Evolutionary conservation across 768 basidiomycete genomes (phyloP).

Genomic region (Phanerochaete carnosa): DNA sequence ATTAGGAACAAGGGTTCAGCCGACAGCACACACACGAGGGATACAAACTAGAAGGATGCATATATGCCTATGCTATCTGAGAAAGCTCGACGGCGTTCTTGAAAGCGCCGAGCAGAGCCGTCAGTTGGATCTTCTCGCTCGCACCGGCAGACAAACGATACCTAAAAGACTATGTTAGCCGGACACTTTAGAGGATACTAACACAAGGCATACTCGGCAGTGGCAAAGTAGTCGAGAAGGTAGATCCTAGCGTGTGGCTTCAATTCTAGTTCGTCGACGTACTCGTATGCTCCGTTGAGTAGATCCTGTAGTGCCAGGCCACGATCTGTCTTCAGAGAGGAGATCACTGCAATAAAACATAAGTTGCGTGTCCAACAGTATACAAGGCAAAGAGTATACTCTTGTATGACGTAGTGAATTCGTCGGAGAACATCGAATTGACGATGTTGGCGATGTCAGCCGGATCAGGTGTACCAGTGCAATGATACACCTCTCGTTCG

Average conservation of each 20-base stretch:
- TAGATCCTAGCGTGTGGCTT: conserved; percentile 86
- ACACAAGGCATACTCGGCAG: conserved; percentile 73
- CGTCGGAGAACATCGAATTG: conserved; percentile 92
- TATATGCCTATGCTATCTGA: background rate
- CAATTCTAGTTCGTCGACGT: conserved; percentile 81
- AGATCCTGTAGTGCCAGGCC: conserved; percentile 95
- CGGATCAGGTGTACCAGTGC: conserved; percentile 96
- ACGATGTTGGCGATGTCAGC: conserved; percentile 92
- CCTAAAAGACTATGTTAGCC: conserved; percentile 38
- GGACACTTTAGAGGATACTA: background rate
- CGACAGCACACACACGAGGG: background rate
- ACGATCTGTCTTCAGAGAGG: conserved; percentile 81
- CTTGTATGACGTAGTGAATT: conserved; percentile 89
- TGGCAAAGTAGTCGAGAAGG: conserved; percentile 89
- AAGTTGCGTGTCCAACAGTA: background rate
- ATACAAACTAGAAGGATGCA: background rate
- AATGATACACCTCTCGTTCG: conserved; percentile 92
- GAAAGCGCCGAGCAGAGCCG: conserved; percentile 87
- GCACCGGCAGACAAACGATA: conserved; percentile 90
- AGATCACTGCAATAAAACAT: conserved; percentile 78
- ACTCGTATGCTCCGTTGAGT: conserved; percentile 88
- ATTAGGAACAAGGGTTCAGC: background rate
- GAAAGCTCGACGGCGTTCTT: conserved; percentile 87
- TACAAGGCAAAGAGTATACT: conserved; percentile 39
- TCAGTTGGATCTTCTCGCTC: conserved; percentile 91